Conservation (phyloP, 345 rosid genomes). For the Eutrema heterophyllum region DNA sequence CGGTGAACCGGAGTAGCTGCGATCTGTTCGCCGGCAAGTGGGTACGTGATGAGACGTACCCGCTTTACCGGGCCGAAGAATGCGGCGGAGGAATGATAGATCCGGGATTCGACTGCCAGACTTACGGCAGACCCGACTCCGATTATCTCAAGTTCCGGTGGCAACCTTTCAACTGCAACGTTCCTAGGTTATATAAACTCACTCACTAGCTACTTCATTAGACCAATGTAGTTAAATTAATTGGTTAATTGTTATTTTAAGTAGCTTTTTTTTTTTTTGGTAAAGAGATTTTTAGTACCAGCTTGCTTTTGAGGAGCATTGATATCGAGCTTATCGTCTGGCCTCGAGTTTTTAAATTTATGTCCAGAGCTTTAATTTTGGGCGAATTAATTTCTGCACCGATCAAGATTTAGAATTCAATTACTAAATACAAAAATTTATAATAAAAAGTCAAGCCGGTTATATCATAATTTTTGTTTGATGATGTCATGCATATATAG, state of each 20-base stretch:
- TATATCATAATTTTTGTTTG: background rate
- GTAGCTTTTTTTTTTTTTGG: too few species aligned
- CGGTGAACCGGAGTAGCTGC: slow-evolving; percentile 39
- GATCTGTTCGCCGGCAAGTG: slow-evolving; percentile 59
- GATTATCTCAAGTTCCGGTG: slow-evolving; percentile 82
- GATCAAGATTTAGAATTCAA: background rate
- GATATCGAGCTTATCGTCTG: background rate
- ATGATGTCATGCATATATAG: background rate
- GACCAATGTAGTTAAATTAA: background rate
- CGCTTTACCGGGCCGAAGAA: slow-evolving; percentile 50
- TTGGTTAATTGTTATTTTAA: background rate
- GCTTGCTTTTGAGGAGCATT: slow-evolving; percentile 1
- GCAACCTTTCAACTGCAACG: slow-evolving; percentile 78
- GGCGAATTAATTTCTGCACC: background rate
- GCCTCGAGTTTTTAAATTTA: background rate
- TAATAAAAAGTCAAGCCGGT: background rate
- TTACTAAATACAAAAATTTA: background rate
- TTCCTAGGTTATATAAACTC: slow-evolving; percentile 57
- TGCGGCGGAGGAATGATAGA: slow-evolving; percentile 63
- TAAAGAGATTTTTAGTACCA: too few species aligned
- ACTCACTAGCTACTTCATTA: background rate
- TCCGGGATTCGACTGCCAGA: slow-evolving; percentile 72
- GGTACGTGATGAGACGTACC: slow-evolving; percentile 73
- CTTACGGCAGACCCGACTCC: slow-evolving; percentile 85
- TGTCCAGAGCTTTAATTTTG: background rate